Base-by-base conservation (phyloP, 805 yeast species). In the Metschnikowia kunwiensis region DNA sequence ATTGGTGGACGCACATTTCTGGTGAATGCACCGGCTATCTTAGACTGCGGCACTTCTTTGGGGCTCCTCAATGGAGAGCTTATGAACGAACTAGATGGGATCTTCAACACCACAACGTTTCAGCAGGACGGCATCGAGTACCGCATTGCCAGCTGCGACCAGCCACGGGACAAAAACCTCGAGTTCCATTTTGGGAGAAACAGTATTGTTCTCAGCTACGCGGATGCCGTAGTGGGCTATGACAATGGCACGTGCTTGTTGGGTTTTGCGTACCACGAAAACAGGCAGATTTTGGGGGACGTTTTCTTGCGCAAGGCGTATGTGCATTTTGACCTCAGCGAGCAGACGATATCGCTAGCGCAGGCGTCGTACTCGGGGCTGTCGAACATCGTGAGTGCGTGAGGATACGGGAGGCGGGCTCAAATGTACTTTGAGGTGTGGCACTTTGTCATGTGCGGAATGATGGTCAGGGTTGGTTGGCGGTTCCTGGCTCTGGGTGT, bases 241-340 rank as follows among this genome's bases (percentile, higher is more conserved):
- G 40, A 27, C 10, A 27, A 24, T 14, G 45, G 37, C 21, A 10
- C n/a, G 7, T 40, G 47, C 15, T 23, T 34, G 29, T 38, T 44
- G 38, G 47, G 47, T 1, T 40, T 44, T 38, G 31, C 31, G 18
- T 34, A 43, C 26, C 17, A 21, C 34, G 8, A 37, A 13, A 30
- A 36, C 35, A 7, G 12, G 32, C 32, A 24, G 20, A 41, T 41
- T 21, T 32, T 44, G 27, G 54, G 54, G 6, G 47, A 50, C 20
- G 45, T 42, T 15, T 47, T 50, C 25, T 40, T 50, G 40, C 27
- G 52, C 23, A 34, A 42, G 28, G 52, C 51, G n/a, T 48, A 47
- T 27, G 44, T 44, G 18, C 39, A 44, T 32, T 50, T 38, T 26
- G 47, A 50, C 22, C 38, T 48, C 11, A 34, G 38, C 7, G 51